A percentile compares a stretch with the other conserved stretches of the same genome.
These are phyloP conservation scores for Speleostelium caveatum DNA, from an alignment of 78 protist species.

Conservation along the genomic window DNA sequence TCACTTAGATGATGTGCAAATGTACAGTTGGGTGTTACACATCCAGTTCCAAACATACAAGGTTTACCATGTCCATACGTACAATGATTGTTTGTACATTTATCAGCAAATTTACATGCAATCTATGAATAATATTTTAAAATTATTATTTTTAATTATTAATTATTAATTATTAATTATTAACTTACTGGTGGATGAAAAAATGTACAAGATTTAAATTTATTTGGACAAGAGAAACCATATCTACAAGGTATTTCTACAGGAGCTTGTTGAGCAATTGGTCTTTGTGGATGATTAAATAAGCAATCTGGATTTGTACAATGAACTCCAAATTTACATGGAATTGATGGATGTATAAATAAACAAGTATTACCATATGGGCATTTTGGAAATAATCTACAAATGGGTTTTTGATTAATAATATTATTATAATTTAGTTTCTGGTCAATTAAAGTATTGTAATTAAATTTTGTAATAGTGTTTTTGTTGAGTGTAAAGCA, in stretches of 20 bases:
- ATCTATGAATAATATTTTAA: background rate
- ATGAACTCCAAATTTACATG: conserved; percentile 71
- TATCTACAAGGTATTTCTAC: conserved; percentile 40
- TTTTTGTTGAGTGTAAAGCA: no score
- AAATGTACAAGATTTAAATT: conserved; percentile 32
- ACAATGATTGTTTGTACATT: conserved; percentile 28
- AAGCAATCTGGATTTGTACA: conserved; percentile 68
- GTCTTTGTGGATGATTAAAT: conserved; percentile 68
- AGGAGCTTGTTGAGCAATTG: background rate
- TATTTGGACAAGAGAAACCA: conserved; percentile 74
- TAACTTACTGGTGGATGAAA: conserved; percentile 58
- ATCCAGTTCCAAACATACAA: conserved; percentile 44
- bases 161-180: background rate
- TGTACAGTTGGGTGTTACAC: conserved; percentile 47
- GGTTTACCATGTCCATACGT: conserved; percentile 62
- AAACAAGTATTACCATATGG: conserved; percentile 77
- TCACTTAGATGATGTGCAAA: conserved; percentile 37
- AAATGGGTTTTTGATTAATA: background rate
- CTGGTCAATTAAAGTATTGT: background rate
- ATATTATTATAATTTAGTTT: background rate
- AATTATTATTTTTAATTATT: background rate
- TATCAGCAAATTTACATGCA: conserved; percentile 54
- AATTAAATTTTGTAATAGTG: background rate
- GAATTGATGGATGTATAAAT: conserved; percentile 80
- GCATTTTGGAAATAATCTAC: conserved; percentile 75